A percentile compares a stretch with the other conserved stretches of the same genome.
Evolutionary conservation across 2,329 filamentous ascomycete species (phyloP).

Genomic region (Talaromyces sp.): DNA sequence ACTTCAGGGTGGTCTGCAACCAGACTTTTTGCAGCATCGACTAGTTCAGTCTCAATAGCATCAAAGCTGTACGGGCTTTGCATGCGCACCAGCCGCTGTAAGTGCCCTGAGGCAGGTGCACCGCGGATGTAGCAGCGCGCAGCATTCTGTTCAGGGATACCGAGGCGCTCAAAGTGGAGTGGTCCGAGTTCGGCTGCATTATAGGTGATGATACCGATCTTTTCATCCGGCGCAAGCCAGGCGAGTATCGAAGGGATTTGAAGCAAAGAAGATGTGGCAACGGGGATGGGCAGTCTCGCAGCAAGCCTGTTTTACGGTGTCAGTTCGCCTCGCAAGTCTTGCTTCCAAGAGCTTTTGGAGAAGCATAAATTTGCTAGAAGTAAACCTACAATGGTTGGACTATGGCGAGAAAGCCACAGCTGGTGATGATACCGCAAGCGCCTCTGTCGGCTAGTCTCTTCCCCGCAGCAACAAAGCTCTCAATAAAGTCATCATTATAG

Average conservation of each 20-base stretch:
- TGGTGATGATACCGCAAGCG: constrained; percentile 33
- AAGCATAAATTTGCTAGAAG: neutral
- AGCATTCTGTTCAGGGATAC: constrained; percentile 13
- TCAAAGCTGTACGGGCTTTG: constrained; percentile 1
- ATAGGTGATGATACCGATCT: constrained; percentile 28
- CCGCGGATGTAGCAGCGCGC: constrained; percentile 18
- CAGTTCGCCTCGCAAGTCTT: neutral
- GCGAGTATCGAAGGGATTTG: constrained; percentile 29
- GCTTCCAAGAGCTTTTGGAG: neutral
- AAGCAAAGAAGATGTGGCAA: constrained; percentile 31
- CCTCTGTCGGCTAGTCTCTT: constrained; percentile 27
- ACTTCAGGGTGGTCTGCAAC: constrained; percentile 13
- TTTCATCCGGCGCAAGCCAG: constrained; percentile 17
- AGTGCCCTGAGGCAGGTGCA: constrained; percentile 5
- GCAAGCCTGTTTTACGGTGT: constrained; percentile 20
- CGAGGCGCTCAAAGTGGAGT: constrained; percentile 7
- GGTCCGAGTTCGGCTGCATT: constrained; percentile 19
- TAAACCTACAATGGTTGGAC: constrained; percentile 24
- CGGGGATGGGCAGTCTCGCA: constrained; percentile 27
- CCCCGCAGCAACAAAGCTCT: constrained; percentile 30
- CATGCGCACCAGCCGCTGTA: constrained; percentile 2
- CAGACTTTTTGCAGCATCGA: constrained; percentile 1
- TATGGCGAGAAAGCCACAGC: constrained; percentile 36
- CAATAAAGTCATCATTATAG: constrained; percentile 29
- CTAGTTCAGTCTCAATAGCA: constrained; percentile 1